phyloP scores from a whole-genome alignment of 1,139 yeast species.

The Kodamaea alishanica region DNA sequence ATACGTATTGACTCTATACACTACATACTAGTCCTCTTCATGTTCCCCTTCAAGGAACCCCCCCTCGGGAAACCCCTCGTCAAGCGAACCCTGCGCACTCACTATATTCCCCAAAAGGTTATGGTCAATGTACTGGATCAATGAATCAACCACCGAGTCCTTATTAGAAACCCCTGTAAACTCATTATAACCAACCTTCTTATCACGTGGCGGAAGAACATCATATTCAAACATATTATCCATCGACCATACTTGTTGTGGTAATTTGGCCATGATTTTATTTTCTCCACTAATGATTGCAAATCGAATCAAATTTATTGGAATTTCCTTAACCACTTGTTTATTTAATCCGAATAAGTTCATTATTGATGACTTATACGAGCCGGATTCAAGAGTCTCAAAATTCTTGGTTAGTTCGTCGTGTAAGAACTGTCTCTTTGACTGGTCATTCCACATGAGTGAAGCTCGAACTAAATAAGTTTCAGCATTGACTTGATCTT shows the following conservation, averaged over 20 bases:
- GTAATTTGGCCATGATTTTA: constrained; percentile 65
- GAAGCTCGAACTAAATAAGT: constrained; percentile 53
- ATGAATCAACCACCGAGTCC: constrained; percentile 27
- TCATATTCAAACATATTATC: constrained; percentile 68
- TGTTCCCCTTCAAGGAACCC: neutral
- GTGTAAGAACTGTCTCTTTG: constrained; percentile 45
- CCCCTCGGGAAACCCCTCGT: neutral
- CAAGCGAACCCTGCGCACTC: neutral
- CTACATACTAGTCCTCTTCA: neutral
- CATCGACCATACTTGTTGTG: constrained; percentile 56
- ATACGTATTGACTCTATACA: no score
- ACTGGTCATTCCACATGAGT: constrained; percentile 46
- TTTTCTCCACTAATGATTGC: constrained; percentile 69
- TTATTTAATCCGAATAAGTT: constrained; percentile 16
- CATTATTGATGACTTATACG: constrained; percentile 13
- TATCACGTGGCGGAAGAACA: constrained; percentile 56
- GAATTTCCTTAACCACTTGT: constrained; percentile 29
- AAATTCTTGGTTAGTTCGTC: constrained; percentile 42
- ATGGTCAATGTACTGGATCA: constrained; percentile 36
- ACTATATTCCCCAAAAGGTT: constrained; percentile 29
- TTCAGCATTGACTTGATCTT: constrained; percentile 38
- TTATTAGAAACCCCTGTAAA: constrained; percentile 22
- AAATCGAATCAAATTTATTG: constrained; percentile 60
- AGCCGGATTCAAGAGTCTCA: constrained; percentile 9
- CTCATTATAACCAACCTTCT: constrained; percentile 25